A percentile compares a stretch with the other conserved stretches of the same genome.
phyloP scores from a whole-genome alignment of 345 rosid genomes.

The Orychophragmus violaceus region DNA sequence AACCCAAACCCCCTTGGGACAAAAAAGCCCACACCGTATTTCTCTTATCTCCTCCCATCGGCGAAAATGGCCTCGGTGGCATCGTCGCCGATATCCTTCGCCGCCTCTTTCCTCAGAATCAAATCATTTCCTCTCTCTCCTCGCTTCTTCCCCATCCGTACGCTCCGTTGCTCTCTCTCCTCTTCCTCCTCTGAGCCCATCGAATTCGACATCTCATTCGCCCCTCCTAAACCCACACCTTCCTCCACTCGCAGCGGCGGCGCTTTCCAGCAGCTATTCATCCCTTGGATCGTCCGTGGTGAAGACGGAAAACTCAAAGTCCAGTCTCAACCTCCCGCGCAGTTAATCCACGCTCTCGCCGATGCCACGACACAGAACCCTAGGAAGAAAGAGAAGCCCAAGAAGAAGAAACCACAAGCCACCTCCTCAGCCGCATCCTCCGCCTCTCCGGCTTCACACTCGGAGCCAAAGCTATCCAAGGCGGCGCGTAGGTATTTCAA shows the following conservation, averaged over 20 bases:
- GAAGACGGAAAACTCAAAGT: conserved; percentile 78
- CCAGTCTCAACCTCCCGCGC: conserved; percentile 65
- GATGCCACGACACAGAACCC: conserved; percentile 53
- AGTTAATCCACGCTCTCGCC: conserved; percentile 54
- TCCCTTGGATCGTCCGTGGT: conserved; percentile 93
- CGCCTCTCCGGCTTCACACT: not conserved
- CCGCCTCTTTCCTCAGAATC: conserved; percentile 33
- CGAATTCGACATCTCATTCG: conserved; percentile 77
- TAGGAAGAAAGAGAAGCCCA: conserved; percentile 43
- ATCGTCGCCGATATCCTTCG: conserved; percentile 33
- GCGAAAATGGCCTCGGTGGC: conserved; percentile 40
- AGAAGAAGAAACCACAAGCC: conserved; percentile 24
- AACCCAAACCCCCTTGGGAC: not conserved
- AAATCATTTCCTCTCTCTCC: conserved; percentile 30
- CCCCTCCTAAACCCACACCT: conserved; percentile 63
- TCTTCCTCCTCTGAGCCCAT: conserved; percentile 33
- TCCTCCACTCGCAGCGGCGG: not conserved
- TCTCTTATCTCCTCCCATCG: not conserved
- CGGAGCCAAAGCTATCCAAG: conserved; percentile 50
- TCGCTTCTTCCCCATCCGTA: conserved; percentile 36
- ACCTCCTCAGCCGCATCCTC: not conserved
- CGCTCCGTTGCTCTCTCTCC: conserved; percentile 34
- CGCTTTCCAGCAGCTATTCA: conserved; percentile 43
- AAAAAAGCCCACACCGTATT: not conserved
- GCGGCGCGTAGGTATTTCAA: conserved; percentile 87